These are phyloP conservation scores for Hortiboletus flavorubellus DNA, from an alignment of 768 basidiomycete species.

Conservation along the genomic window DNA sequence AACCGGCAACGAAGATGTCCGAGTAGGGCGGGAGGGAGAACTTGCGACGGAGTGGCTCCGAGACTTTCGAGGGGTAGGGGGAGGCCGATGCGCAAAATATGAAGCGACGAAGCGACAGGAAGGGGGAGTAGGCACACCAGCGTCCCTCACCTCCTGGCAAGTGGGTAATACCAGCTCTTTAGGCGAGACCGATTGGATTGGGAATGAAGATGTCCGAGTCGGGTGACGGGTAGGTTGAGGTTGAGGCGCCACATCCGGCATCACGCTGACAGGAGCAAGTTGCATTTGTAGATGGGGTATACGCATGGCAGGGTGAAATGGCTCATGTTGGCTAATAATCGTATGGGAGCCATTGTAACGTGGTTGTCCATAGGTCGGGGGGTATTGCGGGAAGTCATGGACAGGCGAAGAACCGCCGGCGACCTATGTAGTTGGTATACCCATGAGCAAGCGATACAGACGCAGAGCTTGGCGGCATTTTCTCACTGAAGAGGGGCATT, in stretches of 20 bases:
- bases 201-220: too few species aligned
- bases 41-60: not conserved
- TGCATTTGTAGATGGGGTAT: not conserved
- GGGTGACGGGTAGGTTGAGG: too few species aligned
- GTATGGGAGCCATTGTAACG: not conserved
- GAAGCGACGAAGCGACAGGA: too few species aligned
- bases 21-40: not conserved
- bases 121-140: too few species aligned
- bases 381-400: too few species aligned
- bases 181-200: too few species aligned
- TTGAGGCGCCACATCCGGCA: not conserved
- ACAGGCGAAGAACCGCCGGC: not conserved
- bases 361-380: not conserved
- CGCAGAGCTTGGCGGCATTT: too few species aligned
- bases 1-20: not conserved
- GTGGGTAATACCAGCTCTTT: too few species aligned
- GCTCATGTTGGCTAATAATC: not conserved
- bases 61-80: not conserved
- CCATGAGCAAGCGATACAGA: not conserved
- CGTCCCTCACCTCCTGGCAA: too few species aligned
- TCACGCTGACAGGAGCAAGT: not conserved
- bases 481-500: not conserved
- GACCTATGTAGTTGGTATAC: not conserved
- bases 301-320: not conserved
- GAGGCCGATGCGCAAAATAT: too few species aligned